These are phyloP conservation scores for Brassica balearica DNA, from an alignment of 441 rosid species.

Conservation along the genomic window DNA sequence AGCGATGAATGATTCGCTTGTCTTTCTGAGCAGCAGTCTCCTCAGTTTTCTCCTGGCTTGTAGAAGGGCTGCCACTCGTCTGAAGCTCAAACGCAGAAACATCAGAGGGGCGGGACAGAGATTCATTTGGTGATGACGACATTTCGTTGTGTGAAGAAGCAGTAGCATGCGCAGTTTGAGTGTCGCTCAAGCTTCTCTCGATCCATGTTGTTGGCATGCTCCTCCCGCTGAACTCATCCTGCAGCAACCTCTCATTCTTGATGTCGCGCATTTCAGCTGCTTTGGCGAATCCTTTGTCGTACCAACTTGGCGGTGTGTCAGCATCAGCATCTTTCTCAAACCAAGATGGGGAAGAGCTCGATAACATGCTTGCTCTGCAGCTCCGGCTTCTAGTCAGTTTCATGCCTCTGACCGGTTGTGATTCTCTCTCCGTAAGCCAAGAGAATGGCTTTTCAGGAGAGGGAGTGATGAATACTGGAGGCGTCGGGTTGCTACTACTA, in stretches of 20 bases:
- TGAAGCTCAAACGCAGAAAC: slow-evolving; percentile 47
- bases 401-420: slow-evolving; percentile 49
- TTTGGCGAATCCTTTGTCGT: slow-evolving; percentile 49
- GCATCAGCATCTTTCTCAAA: slow-evolving; percentile 47
- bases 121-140: slow-evolving; percentile 48
- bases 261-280: slow-evolving; percentile 50
- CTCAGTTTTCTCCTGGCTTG: slow-evolving; percentile 23
- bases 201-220: slow-evolving; percentile 29
- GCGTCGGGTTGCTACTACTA: slow-evolving; percentile 7
- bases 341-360: slow-evolving; percentile 40
- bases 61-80: slow-evolving; percentile 31
- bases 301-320: slow-evolving; percentile 49
- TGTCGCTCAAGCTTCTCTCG: slow-evolving; percentile 18
- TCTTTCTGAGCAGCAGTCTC: slow-evolving; percentile 38
- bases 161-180: slow-evolving; percentile 23
- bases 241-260: slow-evolving; percentile 41
- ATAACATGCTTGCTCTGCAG: slow-evolving; percentile 58
- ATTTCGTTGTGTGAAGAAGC: slow-evolving; percentile 22
- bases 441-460: slow-evolving; percentile 53
- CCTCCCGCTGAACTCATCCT: slow-evolving; percentile 35
- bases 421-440: slow-evolving; percentile 51
- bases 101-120: slow-evolving; percentile 45
- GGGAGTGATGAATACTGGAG: slow-evolving; percentile 19
- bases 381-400: slow-evolving; percentile 71
- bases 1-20: slow-evolving; percentile 47